These are phyloP conservation scores for Colletotrichum sp. DNA, from an alignment of 2,329 filamentous ascomycete species.

Conservation along the genomic window DNA sequence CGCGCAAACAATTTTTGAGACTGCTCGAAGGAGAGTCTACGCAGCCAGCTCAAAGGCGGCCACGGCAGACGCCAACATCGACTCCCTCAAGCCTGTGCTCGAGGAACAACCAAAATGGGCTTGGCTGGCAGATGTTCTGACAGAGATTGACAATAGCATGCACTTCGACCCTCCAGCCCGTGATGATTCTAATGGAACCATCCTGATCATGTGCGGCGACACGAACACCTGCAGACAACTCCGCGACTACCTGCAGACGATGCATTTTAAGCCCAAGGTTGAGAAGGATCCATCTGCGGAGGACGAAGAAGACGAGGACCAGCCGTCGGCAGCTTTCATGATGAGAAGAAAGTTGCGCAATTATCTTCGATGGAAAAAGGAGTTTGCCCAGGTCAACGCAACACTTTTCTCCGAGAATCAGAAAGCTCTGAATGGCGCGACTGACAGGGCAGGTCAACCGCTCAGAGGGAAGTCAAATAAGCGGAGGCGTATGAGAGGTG, in stretches of 20 bases:
- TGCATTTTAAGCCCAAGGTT: conserved; percentile 72
- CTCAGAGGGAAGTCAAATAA: conserved; percentile 78
- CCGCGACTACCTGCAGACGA: conserved; percentile 88
- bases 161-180: conserved; percentile 80
- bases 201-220: conserved; percentile 95
- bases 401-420: conserved; percentile 82
- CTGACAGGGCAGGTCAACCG: conserved; percentile 56
- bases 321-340: conserved; percentile 82
- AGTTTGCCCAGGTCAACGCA: conserved; percentile 85
- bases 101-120: conserved; percentile 97
- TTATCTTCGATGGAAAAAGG: conserved; percentile 89
- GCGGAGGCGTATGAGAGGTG: conserved; percentile 82
- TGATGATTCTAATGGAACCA: conserved; percentile 89
- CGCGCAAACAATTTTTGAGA: conserved; percentile 91
- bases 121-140: conserved; percentile 84
- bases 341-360: conserved; percentile 86
- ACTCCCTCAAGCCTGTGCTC: conserved; percentile 78
- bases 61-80: conserved; percentile 46
- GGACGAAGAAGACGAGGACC: conserved; percentile 55
- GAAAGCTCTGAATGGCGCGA: conserved; percentile 72
- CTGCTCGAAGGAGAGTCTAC: conserved; percentile 87
- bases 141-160: conserved; percentile 90
- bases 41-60: conserved; percentile 63
- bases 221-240: conserved; percentile 86
- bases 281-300: conserved; percentile 44